Percentiles rank a stretch among this genome's conserved stretches.
phyloP scores from a whole-genome alignment of 495 filamentous ascomycete genomes.

The Astrothelium macrocarpum region DNA sequence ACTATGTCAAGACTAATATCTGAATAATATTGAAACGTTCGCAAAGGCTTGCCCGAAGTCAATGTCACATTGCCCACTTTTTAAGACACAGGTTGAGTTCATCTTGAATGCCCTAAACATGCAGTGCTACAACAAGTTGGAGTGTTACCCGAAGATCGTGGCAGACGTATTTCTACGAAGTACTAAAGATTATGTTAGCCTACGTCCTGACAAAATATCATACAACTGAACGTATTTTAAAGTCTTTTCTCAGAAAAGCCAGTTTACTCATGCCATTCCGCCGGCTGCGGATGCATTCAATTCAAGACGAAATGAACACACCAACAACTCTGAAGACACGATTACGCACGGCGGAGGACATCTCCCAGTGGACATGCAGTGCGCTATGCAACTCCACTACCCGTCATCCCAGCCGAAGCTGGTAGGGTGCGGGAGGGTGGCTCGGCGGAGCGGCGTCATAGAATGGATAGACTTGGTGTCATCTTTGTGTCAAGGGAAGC shows the following conservation, averaged over 20 bases:
- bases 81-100: no score
- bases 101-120: no score
- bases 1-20: no score
- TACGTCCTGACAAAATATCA: background rate
- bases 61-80: no score
- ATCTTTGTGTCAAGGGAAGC: conserved; percentile 50
- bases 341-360: conserved; percentile 29
- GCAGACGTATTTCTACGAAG: no score
- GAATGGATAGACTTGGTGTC: conserved; percentile 99
- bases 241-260: conserved; percentile 49
- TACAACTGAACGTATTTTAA: background rate
- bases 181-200: background rate
- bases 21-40: background rate
- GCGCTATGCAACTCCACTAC: conserved; percentile 68
- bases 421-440: conserved; percentile 74
- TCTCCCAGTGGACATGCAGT: conserved; percentile 6
- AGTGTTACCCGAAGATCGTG: no score
- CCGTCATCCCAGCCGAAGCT: conserved; percentile 54
- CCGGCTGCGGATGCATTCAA: conserved; percentile 37
- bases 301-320: conserved; percentile 50
- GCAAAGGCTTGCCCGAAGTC: no score
- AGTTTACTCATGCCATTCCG: conserved; percentile 53
- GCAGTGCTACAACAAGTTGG: no score
- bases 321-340: conserved; percentile 42
- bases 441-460: conserved; percentile 61